These are phyloP conservation scores for Pelargonium citronellum DNA, from an alignment of 441 rosid species.

Conservation along the genomic window DNA sequence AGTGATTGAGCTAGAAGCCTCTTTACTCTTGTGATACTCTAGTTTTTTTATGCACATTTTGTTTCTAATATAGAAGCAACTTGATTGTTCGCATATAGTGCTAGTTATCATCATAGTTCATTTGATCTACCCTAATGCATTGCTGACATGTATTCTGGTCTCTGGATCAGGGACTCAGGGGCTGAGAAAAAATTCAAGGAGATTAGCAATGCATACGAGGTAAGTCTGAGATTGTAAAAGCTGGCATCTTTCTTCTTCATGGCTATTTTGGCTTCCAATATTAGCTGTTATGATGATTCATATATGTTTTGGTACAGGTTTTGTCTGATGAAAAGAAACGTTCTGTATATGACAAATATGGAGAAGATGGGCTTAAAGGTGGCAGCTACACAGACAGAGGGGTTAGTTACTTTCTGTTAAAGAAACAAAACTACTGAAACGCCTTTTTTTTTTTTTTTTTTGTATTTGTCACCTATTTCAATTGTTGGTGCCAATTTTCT, in stretches of 20 bases:
- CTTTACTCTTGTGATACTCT: too few relatives aligned
- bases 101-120: slow-evolving; percentile 11
- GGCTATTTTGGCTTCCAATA: not conserved
- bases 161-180: slow-evolving; percentile 57
- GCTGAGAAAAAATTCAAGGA: slow-evolving; percentile 95
- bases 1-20: too few relatives aligned
- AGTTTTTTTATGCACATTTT: too few relatives aligned
- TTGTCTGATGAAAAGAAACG: slow-evolving; percentile 93
- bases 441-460: not conserved
- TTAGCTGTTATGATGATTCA: not conserved
- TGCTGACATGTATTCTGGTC: not conserved
- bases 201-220: slow-evolving; percentile 97
- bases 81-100: not conserved
- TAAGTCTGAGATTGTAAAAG: slow-evolving; percentile 25
- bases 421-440: not conserved
- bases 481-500: not conserved
- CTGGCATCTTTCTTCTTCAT: not conserved
- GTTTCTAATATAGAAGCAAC: not conserved
- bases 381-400: slow-evolving; percentile 83
- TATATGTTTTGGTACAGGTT: slow-evolving; percentile 45
- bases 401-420: slow-evolving; percentile 40
- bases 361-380: slow-evolving; percentile 95
- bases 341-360: slow-evolving; percentile 79
- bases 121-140: not conserved
- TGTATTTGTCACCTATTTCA: not conserved